Base-by-base conservation (phyloP, 1,139 yeast species). In the Torulaspora globosa region DNA sequence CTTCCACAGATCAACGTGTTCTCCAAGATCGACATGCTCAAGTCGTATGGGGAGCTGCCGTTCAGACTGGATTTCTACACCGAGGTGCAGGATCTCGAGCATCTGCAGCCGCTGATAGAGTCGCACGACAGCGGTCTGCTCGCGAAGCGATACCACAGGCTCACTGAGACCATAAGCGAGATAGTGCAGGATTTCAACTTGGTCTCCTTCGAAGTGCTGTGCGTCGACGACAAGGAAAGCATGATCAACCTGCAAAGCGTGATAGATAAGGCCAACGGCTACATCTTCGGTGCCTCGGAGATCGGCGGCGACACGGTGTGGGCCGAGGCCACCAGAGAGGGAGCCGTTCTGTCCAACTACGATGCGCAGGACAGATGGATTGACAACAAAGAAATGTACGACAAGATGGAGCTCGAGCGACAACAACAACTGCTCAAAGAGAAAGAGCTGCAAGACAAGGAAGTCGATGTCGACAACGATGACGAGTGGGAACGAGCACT, bases 341-440 rank as follows among this genome's bases (percentile, higher is more conserved):
- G 89, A 2, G 72, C 75, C 0, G 78, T 75, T 2, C 55, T 63
- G 39, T 62, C 57, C 18, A 63, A 65, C 36, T 72, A 82, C 5
- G 96, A 90, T 62, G 78, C 89, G 5, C 98, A 94, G 56, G 98
- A 94, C 56, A 73, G 99, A 51, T 94, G 99, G 99, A 78, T 94
- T 10, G 97, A 88, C 47, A 75, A 81, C 54, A 92, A 90, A 62
- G 84, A 79, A 32, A 71, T 70, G 43, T 89, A 85, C 63, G 97
- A 92, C 54, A 73, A 75, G 43, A 90, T 81, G 57, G 73, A 69
- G 36, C 74, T 74, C 44, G 77, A 77, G 46, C 72, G 63, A 43
- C 60, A 64, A 39, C 68, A 69, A 41, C 66, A 62, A 24, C 52
- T 63, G 18, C 46, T 61, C 30, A 61, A 67, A 46, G 70, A 69